Base-by-base conservation (phyloP, 1,284 basidiomycete species). In the Cryptococcus floricola region DNA sequence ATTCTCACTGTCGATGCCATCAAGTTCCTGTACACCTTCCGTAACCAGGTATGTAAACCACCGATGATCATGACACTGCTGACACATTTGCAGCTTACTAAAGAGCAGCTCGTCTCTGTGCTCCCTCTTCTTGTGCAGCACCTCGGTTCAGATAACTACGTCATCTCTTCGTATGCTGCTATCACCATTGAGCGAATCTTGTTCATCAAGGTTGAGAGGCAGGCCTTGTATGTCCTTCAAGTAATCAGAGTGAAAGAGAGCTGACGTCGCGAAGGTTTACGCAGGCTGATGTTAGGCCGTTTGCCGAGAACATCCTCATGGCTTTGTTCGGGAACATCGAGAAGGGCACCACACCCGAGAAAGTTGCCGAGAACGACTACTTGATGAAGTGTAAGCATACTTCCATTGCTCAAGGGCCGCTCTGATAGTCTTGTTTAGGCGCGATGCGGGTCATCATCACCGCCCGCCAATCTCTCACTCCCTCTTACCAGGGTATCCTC, bases 311-410 rank as follows among this genome's bases (percentile, higher is more conserved):
- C 47, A 82, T 97, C 57, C 77, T 98, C 39, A 81, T 87, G 69
- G 87, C 87, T 3, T 79, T 97, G 4, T 83, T 98, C 63, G 77
- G 78, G 43, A 92, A 89, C 73, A 89, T 98, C 52, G 89, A 93
- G 72, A 79, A 81, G 41, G 88, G 86, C n/a, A 82, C 81, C 0
- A 89, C 90, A 1, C 87, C 95, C 0, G 91, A 97, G 73, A 96
- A 96, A 80, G 84, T 97, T 28, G 91, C 96, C 0, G 94, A 98
- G 75, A 99, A 99, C 70, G 95, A 98, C 74, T 91, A 96, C 77
- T 79, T 98, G 52, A 98, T 98, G 91, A 94, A 92, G 80, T 96
- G 95, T 91, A 64, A 49, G 86, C 74, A 19, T 38, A 10, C 4
- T 18, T 13, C 19, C 16, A 25, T 14, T 53, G 23, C 31, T 46